phyloP scores from a whole-genome alignment of 1,139 yeast species.

The Nadsonia commutata region DNA sequence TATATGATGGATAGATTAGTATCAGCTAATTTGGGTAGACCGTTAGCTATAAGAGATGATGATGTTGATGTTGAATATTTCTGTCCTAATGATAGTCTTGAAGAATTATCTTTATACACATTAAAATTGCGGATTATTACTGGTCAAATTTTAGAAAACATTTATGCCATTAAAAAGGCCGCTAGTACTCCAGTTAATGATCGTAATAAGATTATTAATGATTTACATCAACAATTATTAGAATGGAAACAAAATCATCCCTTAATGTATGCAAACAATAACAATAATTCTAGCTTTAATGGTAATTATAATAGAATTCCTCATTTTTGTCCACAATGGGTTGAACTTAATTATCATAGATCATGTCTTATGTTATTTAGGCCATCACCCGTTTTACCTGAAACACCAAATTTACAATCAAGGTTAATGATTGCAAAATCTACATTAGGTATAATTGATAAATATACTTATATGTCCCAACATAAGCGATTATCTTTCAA shows the following conservation, averaged over 20 bases:
- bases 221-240: conserved; percentile 12
- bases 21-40: conserved; percentile 16
- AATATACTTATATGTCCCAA: conserved; percentile 10
- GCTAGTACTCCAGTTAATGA: too few relatives aligned
- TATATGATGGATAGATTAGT: conserved; percentile 17
- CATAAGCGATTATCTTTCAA: conserved; percentile 13
- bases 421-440: conserved; percentile 11
- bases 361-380: conserved; percentile 14
- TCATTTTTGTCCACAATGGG: conserved; percentile 13
- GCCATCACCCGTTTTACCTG: conserved; percentile 15
- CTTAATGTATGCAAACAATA: too few relatives aligned
- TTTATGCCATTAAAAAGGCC: conserved; percentile 8
- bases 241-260: conserved; percentile 14
- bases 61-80: conserved; percentile 12
- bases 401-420: conserved; percentile 10
- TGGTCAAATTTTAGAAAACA: conserved; percentile 12
- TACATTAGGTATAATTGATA: conserved; percentile 12
- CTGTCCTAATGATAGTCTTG: conserved; percentile 7
- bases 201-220: conserved; percentile 7
- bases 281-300: too few relatives aligned
- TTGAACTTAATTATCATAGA: conserved; percentile 16
- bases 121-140: conserved; percentile 13
- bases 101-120: conserved; percentile 12
- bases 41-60: conserved; percentile 14
- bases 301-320: too few relatives aligned